Evolutionary conservation across 805 yeast species (phyloP).

Genomic region (Danielia oregonensis): DNA sequence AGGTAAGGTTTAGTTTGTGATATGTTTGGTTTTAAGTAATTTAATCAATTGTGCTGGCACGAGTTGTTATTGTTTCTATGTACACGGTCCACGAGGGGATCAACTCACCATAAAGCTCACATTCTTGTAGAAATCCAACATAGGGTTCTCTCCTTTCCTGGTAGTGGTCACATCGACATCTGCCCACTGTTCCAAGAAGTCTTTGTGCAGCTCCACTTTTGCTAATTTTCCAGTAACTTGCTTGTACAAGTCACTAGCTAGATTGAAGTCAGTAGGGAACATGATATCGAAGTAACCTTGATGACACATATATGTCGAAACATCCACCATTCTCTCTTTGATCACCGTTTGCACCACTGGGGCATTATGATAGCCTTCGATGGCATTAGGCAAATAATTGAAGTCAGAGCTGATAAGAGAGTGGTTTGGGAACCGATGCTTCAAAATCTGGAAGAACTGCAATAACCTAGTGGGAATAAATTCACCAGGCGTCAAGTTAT

Average conservation of each 20-base stretch:
- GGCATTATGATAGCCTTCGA: constrained; percentile 55
- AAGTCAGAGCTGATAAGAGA: constrained; percentile 73
- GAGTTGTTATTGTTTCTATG: no score
- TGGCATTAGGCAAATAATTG: constrained; percentile 41
- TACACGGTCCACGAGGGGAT: no score
- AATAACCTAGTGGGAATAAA: constrained; percentile 76
- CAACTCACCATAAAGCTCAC: constrained; percentile 61
- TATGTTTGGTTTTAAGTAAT: no score
- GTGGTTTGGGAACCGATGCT: constrained; percentile 70
- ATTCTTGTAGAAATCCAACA: constrained; percentile 72
- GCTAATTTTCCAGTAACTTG: constrained; percentile 61
- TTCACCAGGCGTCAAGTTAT: constrained; percentile 66
- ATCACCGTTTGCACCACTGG: constrained; percentile 82
- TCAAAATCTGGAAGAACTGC: constrained; percentile 60
- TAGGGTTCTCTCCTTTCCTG: constrained; percentile 77
- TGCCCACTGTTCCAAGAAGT: constrained; percentile 68
- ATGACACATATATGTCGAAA: constrained; percentile 72
- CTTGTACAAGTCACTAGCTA: constrained; percentile 58
- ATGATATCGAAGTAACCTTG: constrained; percentile 85
- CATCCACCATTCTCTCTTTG: constrained; percentile 62
- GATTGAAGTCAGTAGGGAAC: constrained; percentile 76
- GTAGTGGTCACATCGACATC: constrained; percentile 65
- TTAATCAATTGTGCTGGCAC: no score
- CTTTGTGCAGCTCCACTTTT: constrained; percentile 53
- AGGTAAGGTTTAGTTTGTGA: not conserved